Base-by-base conservation (phyloP, 2,329 filamentous ascomycete genomes). In the Proliferodiscus dingleyae region DNA sequence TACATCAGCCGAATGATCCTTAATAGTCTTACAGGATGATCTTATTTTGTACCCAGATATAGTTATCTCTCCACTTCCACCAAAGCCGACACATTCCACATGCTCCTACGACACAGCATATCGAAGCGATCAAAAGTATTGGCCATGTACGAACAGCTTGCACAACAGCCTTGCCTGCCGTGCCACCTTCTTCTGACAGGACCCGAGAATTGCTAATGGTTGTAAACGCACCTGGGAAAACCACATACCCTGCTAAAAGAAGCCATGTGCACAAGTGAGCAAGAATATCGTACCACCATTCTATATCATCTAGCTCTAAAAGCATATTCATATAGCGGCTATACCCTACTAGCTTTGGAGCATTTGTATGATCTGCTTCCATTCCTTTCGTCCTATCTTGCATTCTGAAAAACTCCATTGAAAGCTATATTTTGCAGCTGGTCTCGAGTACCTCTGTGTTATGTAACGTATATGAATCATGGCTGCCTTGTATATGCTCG, bases 201-300 rank as follows among this genome's bases (percentile, higher is more conserved):
- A 42, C 28, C 13, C 38, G 41, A 47, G 52, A 53, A 29, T 51
- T 48, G 21, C 40, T 45, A 42, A 53, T 47, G 29, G 44, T 50
- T 19, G 42, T 41, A 36, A 50, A 54, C 24, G 24, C 24, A 6
- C 39, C 43, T 11, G 46, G 51, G 23, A 52, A 37, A 37, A 54
- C 16, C 24, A 49, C 33, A 38, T 49, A 54, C 19, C 51, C 49
- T 11, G 49, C 46, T 45, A 54, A 49, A 24, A 53, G 43, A 28
- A 52, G 49, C 49, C 46, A 51, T 19, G 40, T 51, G 30, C 40
- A 52, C 19, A 47, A 24, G 34, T 41, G 32, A 28, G 51, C 37
- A 39, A 52, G 46, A 37, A 49, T 21, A 37, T 46, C 46, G 43
- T 51, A 40, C 24, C 10, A 43, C 37, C n/a, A 24, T 32, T 29